Base-by-base conservation (phyloP, 2,329 filamentous ascomycete species). In the Ophiostoma piceae region DNA sequence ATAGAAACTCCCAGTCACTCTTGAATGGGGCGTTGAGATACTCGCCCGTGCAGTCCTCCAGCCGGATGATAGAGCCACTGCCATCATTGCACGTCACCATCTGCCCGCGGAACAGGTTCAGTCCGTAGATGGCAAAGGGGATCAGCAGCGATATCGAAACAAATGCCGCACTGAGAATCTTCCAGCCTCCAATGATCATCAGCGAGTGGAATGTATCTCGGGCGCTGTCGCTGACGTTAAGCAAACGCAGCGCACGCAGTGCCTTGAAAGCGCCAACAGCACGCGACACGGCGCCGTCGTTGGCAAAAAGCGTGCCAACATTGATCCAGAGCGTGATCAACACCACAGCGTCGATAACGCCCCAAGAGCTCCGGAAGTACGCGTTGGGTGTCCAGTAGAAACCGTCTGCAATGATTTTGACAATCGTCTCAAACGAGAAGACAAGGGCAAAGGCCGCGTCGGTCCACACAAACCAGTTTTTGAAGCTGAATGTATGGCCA, bases 251-350 rank as follows among this genome's bases (percentile, higher is more conserved):
- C 66, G 96, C 96, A 80, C 95, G 89, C 66, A 99, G 84, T 8
- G 95, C 95, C 82, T 99, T 99, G 84, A 99, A 98, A 19, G 95
- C 95, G 32, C 95, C 96, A 51, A 98, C 92, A 22, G 93, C 92
- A 78, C 95, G 85, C 5, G 94, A 96, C 69, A 97, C 89, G 70
- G 90, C 89, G 60, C 92, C 92, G 74, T 96, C 91, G 70, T 93
- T 89, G 76, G 87, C 86, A 69, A 99, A 84, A 1, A 94, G 88
- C 0, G 94, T 95, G 66, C 89, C 83, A 67, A 99, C 92, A 76
- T 96, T 98, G 77, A 97, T 90, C 94, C 95, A 98, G 9, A 99
- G 85, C 0, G 95, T 98, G 70, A 97, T 82, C 68, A 99, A 83
- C 74, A 99, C 95, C 64, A 98, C 80, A 0, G 90, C 92, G 77